These are phyloP conservation scores for Verticillium dahliae DNA, from an alignment of 2,329 filamentous ascomycete genomes.

Conservation along the genomic window DNA sequence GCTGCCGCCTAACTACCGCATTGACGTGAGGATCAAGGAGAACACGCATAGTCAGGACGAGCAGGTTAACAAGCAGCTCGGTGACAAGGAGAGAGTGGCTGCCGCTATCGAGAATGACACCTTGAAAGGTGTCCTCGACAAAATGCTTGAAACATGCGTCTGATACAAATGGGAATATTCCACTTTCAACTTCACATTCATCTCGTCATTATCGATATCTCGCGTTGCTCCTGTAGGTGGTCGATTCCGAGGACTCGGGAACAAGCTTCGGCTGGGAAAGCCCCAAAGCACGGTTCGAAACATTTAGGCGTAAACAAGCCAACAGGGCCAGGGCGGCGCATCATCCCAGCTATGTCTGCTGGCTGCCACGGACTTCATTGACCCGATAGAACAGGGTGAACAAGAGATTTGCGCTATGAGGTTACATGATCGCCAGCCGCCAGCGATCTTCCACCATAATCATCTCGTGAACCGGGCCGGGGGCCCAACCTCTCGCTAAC, in stretches of 20 bases:
- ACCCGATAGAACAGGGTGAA: background rate
- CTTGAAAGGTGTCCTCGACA: constrained; percentile 78
- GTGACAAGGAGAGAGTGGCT: constrained; percentile 92
- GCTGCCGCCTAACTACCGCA: constrained; percentile 81
- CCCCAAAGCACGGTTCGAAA: no score
- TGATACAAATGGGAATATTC: constrained; percentile 23
- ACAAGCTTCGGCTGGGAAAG: background rate
- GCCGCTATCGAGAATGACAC: constrained; percentile 92
- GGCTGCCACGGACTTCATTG: background rate
- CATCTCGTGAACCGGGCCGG: background rate
- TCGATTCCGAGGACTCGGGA: no score
- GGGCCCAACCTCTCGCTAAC: background rate
- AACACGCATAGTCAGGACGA: constrained; percentile 93
- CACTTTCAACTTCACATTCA: background rate
- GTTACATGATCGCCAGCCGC: background rate
- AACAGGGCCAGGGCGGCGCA: background rate
- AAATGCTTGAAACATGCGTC: constrained; percentile 85
- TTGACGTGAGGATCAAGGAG: constrained; percentile 92
- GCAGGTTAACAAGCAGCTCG: constrained; percentile 93
- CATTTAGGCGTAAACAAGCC: no score
- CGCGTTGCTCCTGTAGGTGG: no score
- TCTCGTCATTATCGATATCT: background rate
- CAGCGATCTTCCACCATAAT: background rate
- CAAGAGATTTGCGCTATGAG: background rate
- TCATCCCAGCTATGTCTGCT: background rate